Conservation (phyloP, 2,329 filamentous ascomycete species). For the Pyrenochaeta sp. region DNA sequence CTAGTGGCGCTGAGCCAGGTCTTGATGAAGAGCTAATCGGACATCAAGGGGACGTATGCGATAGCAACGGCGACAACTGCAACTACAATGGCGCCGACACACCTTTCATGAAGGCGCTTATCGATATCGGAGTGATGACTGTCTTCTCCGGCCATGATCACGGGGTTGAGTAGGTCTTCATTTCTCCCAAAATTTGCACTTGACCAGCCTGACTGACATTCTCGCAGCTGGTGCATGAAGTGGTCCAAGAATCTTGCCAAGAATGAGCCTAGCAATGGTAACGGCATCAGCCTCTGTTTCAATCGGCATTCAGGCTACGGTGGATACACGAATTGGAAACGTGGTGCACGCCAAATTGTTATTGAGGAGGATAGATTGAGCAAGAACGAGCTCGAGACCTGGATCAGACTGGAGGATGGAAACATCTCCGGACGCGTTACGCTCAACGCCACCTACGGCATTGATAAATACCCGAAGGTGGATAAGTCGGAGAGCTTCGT, state of each 20-base stretch:
- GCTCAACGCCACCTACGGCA: slow-evolving; percentile 68
- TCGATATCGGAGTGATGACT: slow-evolving; percentile 56
- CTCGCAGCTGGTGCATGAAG: slow-evolving; percentile 50
- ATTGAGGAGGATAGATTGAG: slow-evolving; percentile 56
- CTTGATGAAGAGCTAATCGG: slow-evolving; percentile 44
- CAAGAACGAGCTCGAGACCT: slow-evolving; percentile 61
- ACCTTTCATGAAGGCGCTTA: slow-evolving; percentile 70
- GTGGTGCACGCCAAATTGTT: slow-evolving; percentile 66
- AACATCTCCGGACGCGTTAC: slow-evolving; percentile 60
- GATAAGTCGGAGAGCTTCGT: slow-evolving; percentile 13
- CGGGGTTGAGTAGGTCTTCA: slow-evolving; percentile 28
- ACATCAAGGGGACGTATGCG: slow-evolving; percentile 31
- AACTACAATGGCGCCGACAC: slow-evolving; percentile 60
- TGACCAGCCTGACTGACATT: neutral
- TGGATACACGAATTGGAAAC: slow-evolving; percentile 71
- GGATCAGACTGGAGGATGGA: slow-evolving; percentile 68
- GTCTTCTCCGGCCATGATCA: slow-evolving; percentile 74
- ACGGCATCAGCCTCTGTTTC: slow-evolving; percentile 62
- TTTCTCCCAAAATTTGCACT: neutral
- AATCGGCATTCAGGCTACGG: slow-evolving; percentile 75
- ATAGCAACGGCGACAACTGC: slow-evolving; percentile 24
- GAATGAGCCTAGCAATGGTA: slow-evolving; percentile 50
- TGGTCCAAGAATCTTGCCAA: slow-evolving; percentile 42
- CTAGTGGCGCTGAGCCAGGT: slow-evolving; percentile 53
- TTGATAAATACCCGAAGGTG: slow-evolving; percentile 60